These are phyloP conservation scores for Nitzschia palea DNA, from an alignment of 108 stramenopile species.

Conservation along the genomic window DNA sequence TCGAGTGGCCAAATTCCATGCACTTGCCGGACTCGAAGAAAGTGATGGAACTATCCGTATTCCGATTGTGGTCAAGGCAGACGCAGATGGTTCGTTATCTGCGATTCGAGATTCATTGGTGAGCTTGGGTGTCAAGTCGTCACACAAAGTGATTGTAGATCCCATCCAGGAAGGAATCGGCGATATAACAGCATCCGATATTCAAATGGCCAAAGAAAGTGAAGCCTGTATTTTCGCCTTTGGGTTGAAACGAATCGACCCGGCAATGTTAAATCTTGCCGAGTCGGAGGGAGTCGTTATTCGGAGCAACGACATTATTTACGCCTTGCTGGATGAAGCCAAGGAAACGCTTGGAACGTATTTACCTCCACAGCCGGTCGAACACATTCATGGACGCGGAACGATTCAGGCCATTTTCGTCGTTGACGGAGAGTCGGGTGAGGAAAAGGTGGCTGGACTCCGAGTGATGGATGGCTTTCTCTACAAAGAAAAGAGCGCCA, in stretches of 20 bases:
- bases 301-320: constrained; percentile 68
- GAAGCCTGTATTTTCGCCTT: constrained; percentile 78
- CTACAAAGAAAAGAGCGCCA: constrained; percentile 46
- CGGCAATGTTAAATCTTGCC: constrained; percentile 47
- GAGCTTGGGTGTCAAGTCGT: constrained; percentile 57
- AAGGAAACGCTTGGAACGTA: constrained; percentile 60
- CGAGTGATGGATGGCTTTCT: constrained; percentile 62
- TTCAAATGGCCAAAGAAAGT: constrained; percentile 80
- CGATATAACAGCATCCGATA: constrained; percentile 62
- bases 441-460: constrained; percentile 69
- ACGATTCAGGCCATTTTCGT: constrained; percentile 72
- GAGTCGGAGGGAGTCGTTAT: constrained; percentile 61
- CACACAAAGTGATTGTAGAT: constrained; percentile 64
- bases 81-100: constrained; percentile 78
- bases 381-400: constrained; percentile 70
- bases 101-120: constrained; percentile 75
- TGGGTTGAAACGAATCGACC: constrained; percentile 59
- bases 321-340: constrained; percentile 79
- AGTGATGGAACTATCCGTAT: constrained; percentile 54
- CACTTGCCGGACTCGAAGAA: constrained; percentile 37
- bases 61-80: constrained; percentile 83
- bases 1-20: constrained; percentile 19
- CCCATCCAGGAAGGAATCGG: constrained; percentile 76
- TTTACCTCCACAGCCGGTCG: constrained; percentile 46
- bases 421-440: constrained; percentile 54